These are phyloP conservation scores for Pseudocercospora eumusae DNA, from an alignment of 2,329 filamentous ascomycete genomes.

Conservation along the genomic window DNA sequence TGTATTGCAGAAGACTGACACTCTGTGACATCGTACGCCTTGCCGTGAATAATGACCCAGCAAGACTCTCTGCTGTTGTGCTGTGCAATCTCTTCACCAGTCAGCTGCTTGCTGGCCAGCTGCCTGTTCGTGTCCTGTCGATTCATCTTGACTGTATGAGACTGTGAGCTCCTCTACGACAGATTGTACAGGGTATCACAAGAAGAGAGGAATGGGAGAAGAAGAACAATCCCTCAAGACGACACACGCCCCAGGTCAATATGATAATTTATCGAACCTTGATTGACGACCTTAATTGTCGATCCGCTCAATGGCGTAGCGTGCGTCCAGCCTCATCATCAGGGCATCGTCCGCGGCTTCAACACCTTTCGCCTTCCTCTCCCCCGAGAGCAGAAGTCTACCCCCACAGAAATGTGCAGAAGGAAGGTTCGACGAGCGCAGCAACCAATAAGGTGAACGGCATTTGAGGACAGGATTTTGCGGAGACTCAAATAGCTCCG, in stretches of 20 bases:
- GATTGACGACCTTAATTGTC: slow-evolving; percentile 14
- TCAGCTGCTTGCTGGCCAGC: slow-evolving; percentile 46
- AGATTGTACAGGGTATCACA: slow-evolving; percentile 5
- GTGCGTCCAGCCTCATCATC: slow-evolving; percentile 12
- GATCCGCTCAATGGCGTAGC: slow-evolving; percentile 15
- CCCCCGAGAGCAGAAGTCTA: slow-evolving; percentile 11
- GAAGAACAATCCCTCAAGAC: neutral
- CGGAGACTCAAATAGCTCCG: slow-evolving; percentile 3
- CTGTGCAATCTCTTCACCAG: slow-evolving; percentile 60
- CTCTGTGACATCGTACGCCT: slow-evolving; percentile 64
- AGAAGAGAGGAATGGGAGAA: neutral
- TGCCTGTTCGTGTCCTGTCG: slow-evolving; percentile 43
- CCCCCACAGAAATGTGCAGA: slow-evolving; percentile 9
- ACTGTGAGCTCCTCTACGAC: slow-evolving; percentile 3
- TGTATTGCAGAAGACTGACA: slow-evolving; percentile 42
- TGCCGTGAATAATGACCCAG: slow-evolving; percentile 88
- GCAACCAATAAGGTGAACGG: slow-evolving; percentile 10
- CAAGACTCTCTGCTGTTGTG: slow-evolving; percentile 82
- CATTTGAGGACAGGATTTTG: slow-evolving; percentile 1
- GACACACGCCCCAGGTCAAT: neutral
- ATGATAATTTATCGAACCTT: slow-evolving; percentile 11
- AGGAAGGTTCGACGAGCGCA: slow-evolving; percentile 10
- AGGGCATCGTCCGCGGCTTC: slow-evolving; percentile 13
- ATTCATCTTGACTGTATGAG: slow-evolving; percentile 43
- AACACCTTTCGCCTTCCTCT: slow-evolving; percentile 20